Base-by-base conservation (phyloP, 768 basidiomycete species). In the Hirschioporus abietinus region DNA sequence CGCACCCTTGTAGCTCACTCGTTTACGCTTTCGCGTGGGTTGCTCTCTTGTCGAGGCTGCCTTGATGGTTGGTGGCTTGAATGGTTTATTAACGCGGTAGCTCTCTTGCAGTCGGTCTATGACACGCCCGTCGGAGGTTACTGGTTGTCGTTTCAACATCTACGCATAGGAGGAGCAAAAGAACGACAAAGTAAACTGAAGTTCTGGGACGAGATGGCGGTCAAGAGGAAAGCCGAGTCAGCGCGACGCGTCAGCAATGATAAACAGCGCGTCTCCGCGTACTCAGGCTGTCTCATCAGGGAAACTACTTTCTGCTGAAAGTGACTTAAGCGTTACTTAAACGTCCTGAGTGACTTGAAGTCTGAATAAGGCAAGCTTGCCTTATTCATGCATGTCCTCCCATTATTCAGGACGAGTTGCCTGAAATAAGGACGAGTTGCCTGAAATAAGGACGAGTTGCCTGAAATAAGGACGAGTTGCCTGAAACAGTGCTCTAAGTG, bases 1-100 rank as follows among this genome's bases (percentile, higher is more conserved):
- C 4, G 75, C 74, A 63, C 85, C 92, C 71, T 91, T 92, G 82
- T 96, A 96, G 0, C 90, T 93, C 25, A 95, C 88, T 15, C 92
- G 88, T 72, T 93, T 96, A 63, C 95, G 87, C 75, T 96, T 97
- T 26, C 95, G 84, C 70, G 82, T 82, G 0, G 88, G 89, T 70
- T 90, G 88, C 7, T 79, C 77, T 36, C 86, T 86, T 60, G 85
- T 83, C 24, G 82, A 70, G 12, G 79, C 72, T 57, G 71, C 74
- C 12, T 80, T 72, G 30, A 79, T 70, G 0, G 87, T 83, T 4
- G 93, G 93, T 1, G 88, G 79, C 73, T 92, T 93, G 82, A 93
- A 95, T 0, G 91, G 93, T 71, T 89, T 88, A 78, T 87, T 89
- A 30, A 93, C 77, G 62, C 91, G 87, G 18, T 77, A 81, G 71